Evolutionary conservation across 1,139 yeast species (phyloP).

Genomic region (Hansenula anomala): DNA sequence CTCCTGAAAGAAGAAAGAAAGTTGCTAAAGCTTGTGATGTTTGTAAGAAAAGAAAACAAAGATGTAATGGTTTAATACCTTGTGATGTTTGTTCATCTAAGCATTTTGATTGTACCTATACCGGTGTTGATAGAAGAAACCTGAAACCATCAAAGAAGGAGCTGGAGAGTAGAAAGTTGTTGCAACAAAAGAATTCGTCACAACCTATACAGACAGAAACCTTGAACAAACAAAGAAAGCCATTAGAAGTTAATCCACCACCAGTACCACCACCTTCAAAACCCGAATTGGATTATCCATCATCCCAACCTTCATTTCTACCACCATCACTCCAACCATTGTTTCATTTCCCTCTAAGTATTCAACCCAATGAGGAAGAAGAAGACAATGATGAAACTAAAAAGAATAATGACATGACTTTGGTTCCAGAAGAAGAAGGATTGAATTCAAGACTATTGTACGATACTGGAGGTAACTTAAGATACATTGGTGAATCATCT

Average conservation of each 20-base stretch:
- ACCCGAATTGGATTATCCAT: neutral
- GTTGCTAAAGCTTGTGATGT: constrained; percentile 43
- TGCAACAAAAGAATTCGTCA: too few relatives aligned
- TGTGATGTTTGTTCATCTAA: constrained; percentile 51
- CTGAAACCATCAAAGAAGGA: constrained; percentile 16
- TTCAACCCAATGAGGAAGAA: constrained; percentile 9
- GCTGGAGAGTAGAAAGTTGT: too few relatives aligned
- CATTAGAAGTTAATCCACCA: too few relatives aligned
- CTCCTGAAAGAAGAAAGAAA: constrained; percentile 22
- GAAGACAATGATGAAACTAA: constrained; percentile 12
- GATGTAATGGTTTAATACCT: constrained; percentile 65
- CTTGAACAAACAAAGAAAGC: too few relatives aligned
- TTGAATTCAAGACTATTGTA: constrained; percentile 27
- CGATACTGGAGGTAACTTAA: constrained; percentile 27
- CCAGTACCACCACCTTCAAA: too few relatives aligned
- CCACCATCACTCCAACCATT: constrained; percentile 17
- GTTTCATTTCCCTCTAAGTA: constrained; percentile 13
- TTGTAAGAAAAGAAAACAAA: constrained; percentile 62
- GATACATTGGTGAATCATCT: constrained; percentile 33
- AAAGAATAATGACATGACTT: constrained; percentile 7
- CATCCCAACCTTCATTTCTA: neutral
- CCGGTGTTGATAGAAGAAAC: constrained; percentile 18
- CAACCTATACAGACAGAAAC: too few relatives aligned
- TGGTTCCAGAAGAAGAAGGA: constrained; percentile 21
- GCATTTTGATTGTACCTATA: constrained; percentile 19